Conservation (phyloP, 176 grass and related monocot genomes). For the Raddia guianensis region DNA sequence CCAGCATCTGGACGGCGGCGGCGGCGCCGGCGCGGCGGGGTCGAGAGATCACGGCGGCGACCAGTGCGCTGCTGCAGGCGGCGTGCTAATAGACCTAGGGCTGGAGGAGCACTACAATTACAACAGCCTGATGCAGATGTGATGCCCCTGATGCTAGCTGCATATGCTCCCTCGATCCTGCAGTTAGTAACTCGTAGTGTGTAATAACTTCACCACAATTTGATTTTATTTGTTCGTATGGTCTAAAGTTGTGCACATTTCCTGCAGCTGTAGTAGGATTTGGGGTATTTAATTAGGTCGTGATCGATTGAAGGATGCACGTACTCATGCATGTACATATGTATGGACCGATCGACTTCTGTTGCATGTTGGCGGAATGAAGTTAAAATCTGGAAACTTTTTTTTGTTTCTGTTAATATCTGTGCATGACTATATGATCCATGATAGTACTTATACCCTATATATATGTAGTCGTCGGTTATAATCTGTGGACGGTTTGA, state of each 20-base stretch:
- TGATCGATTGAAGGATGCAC: slow-evolving; percentile 28
- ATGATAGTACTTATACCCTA: neutral
- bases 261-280: slow-evolving; percentile 4
- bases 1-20: slow-evolving; percentile 36
- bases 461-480: neutral
- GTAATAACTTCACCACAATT: slow-evolving; percentile 16
- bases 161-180: neutral
- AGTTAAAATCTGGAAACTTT: neutral
- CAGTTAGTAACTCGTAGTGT: neutral
- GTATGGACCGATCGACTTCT: slow-evolving; percentile 27
- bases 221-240: slow-evolving; percentile 42
- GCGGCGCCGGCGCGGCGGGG: neutral
- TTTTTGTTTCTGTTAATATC: neutral
- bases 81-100: slow-evolving; percentile 50
- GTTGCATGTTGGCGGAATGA: neutral
- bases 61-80: slow-evolving; percentile 28
- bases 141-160: slow-evolving; percentile 18
- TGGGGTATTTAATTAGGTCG: slow-evolving; percentile 27
- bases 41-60: slow-evolving; percentile 14
- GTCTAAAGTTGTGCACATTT: slow-evolving; percentile 42
- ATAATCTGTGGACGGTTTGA: neutral
- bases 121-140: slow-evolving; percentile 54
- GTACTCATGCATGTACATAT: slow-evolving; percentile 27
- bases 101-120: slow-evolving; percentile 55
- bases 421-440: slow-evolving; percentile 15